Percentiles rank a stretch among this genome's conserved stretches.
Evolutionary conservation across 2,329 filamentous ascomycete species (phyloP).

Genomic region (Tolypocladium cylindrosporum): DNA sequence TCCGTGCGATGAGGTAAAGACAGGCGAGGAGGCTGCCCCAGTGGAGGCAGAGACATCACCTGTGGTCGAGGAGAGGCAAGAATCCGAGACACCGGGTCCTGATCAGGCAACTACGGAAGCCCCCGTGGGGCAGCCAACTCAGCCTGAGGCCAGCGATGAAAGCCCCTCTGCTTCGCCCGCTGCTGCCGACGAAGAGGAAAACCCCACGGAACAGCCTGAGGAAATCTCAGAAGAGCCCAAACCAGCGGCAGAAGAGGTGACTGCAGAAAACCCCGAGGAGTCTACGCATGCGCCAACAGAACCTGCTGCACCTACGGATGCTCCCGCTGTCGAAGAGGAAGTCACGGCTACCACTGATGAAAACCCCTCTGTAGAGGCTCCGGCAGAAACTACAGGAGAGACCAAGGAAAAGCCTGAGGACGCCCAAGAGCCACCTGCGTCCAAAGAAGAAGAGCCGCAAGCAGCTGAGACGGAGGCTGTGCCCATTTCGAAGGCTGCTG

Average conservation of each 20-base stretch:
- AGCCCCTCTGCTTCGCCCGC: not conserved
- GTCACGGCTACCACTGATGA: not conserved
- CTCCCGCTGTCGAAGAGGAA: not conserved
- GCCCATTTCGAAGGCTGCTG: not conserved
- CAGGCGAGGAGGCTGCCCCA: not conserved
- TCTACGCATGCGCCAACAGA: not conserved
- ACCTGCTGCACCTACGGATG: not conserved
- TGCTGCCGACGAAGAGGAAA: not conserved
- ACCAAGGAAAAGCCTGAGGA: not conserved
- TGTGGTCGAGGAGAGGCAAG: not conserved
- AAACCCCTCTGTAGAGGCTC: not conserved
- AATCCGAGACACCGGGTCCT: not conserved
- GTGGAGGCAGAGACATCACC: not conserved
- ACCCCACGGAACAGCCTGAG: not conserved
- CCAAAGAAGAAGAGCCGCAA: not conserved
- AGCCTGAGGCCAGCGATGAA: not conserved
- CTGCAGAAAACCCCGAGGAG: not conserved
- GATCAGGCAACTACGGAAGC: not conserved
- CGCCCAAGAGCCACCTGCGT: not conserved
- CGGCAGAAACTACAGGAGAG: not conserved
- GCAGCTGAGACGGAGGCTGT: not conserved
- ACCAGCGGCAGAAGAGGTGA: not conserved
- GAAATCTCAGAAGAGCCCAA: not conserved
- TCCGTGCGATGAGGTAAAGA: not conserved
- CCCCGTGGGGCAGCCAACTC: not conserved